A percentile compares a stretch with the other conserved stretches of the same genome.
Conservation (phyloP, 2,329 filamentous ascomycete genomes). For the Diaporthe sp. region DNA sequence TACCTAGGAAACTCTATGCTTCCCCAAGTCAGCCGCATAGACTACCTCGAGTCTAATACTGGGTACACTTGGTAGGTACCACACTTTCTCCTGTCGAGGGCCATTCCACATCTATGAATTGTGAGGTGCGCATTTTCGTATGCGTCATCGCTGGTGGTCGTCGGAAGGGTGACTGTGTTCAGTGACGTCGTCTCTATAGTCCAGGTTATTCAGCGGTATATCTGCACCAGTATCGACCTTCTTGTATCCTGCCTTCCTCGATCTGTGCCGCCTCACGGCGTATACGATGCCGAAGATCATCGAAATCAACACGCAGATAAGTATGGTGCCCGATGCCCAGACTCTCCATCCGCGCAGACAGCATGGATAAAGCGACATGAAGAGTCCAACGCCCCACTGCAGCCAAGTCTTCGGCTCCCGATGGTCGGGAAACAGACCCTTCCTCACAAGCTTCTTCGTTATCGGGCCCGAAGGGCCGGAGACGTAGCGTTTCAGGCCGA, state of each 20-base stretch:
- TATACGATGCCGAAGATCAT: slow-evolving; percentile 23
- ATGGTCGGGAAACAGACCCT: slow-evolving; percentile 50
- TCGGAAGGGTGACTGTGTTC: neutral
- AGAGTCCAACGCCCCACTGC: slow-evolving; percentile 48
- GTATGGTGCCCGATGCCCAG: slow-evolving; percentile 47
- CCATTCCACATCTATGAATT: neutral
- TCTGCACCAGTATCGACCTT: slow-evolving; percentile 26
- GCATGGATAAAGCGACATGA: slow-evolving; percentile 52
- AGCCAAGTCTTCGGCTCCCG: slow-evolving; percentile 45
- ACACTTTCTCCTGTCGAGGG: no score
- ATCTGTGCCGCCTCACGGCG: neutral
- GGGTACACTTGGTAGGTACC: neutral
- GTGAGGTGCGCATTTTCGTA: neutral
- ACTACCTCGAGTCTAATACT: neutral
- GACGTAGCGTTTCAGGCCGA: slow-evolving; percentile 52
- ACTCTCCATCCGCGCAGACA: slow-evolving; percentile 52
- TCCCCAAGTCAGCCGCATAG: no score
- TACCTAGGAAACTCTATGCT: no score
- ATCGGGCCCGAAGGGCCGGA: slow-evolving; percentile 52
- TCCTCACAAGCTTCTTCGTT: slow-evolving; percentile 52
- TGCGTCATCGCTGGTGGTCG: neutral
- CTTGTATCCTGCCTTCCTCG: slow-evolving; percentile 41
- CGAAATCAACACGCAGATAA: slow-evolving; percentile 39
- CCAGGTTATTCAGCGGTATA: slow-evolving; percentile 31
- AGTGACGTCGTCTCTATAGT: slow-evolving; percentile 5